Evolutionary conservation across 306 rosid species (phyloP).

Genomic region (Leucaena leucocephala): DNA sequence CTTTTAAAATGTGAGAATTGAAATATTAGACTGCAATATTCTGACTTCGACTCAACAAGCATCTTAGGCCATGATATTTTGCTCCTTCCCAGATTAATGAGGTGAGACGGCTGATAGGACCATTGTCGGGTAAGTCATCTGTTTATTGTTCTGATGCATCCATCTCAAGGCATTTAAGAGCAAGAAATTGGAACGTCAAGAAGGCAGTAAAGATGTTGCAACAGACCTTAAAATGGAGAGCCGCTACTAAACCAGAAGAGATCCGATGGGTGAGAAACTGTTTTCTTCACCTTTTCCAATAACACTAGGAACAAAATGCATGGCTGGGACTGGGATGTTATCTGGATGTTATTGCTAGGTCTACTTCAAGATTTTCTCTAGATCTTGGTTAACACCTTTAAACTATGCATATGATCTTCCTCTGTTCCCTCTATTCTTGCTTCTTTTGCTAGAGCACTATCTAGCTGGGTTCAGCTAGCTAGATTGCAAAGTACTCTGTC

Average conservation of each 20-base stretch:
- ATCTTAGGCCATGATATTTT: conserved; percentile 12
- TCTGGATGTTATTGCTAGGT: conserved; percentile 1
- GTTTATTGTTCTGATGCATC: conserved; percentile 79
- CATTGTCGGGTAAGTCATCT: conserved; percentile 62
- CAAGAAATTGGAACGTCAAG: conserved; percentile 93
- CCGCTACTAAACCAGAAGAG: conserved; percentile 80
- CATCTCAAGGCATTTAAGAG: conserved; percentile 71
- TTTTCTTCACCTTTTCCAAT: conserved; percentile 18
- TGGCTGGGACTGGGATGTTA: background rate
- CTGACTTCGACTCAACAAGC: background rate
- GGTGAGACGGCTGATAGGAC: conserved; percentile 69
- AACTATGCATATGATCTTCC: conserved; percentile 7
- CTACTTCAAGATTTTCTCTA: background rate
- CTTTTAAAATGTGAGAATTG: conserved; percentile 17
- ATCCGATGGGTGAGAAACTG: conserved; percentile 74
- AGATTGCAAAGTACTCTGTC: background rate
- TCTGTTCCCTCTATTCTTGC: background rate
- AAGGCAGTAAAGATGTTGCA: conserved; percentile 84
- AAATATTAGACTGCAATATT: background rate
- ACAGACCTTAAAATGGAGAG: conserved; percentile 82
- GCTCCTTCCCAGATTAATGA: conserved; percentile 66
- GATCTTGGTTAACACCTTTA: background rate
- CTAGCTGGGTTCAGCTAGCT: background rate
- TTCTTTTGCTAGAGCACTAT: background rate
- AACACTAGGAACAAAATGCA: background rate